Base-by-base conservation (phyloP, 2,329 filamentous ascomycete species). In the Erysiphe neolycopersici region DNA sequence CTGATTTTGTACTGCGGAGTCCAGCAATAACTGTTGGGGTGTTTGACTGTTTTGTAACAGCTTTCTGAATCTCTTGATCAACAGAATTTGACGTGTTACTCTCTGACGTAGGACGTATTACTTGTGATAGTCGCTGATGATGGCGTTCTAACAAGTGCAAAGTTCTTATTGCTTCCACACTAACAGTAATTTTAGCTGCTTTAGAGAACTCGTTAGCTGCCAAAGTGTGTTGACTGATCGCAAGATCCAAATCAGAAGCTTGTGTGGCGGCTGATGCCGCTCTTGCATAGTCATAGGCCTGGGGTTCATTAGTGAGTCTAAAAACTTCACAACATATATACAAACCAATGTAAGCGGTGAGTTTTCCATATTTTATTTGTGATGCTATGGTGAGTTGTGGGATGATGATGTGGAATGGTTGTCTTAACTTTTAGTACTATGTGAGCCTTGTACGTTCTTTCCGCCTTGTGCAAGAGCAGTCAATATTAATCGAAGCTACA, bases 141-240 rank as follows among this genome's bases (percentile, higher is more conserved):
- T 98, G 83, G 49, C 80, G 69, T 59, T 94, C 83, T 46, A 98
- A 74, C 2, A 95, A 69, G 50, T 71, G 73, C 47, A 98, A 65
- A 10, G 85, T 89, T 43, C 89, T 74, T 42, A 92, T 62, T 13
- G 85, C 87, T 66, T 93, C 68, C 48, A 67, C 57, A 55, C 66
- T 71, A 36, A 64, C 66, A 8, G 82, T 92, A 41, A 62, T 69
- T 47, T 73, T 70, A n/a, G 81, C 76, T 29, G 84, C 85, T 47
- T 77, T 76, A 47, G 82, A 76, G 58, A 93, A 95, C 58, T 93
- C 82, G 49, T 76, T 77, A 2, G 89, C 87, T 33, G 89, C 89
- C 45, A 80, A 67, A 43, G 85, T 76, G 61, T 95, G 87, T 59
- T 93, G 81, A 54, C 79, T 79, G 55, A 84, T 79, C 48, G 87